Evolutionary conservation across 148 eudicot species (phyloP).

Genomic region (Drosera capensis): DNA sequence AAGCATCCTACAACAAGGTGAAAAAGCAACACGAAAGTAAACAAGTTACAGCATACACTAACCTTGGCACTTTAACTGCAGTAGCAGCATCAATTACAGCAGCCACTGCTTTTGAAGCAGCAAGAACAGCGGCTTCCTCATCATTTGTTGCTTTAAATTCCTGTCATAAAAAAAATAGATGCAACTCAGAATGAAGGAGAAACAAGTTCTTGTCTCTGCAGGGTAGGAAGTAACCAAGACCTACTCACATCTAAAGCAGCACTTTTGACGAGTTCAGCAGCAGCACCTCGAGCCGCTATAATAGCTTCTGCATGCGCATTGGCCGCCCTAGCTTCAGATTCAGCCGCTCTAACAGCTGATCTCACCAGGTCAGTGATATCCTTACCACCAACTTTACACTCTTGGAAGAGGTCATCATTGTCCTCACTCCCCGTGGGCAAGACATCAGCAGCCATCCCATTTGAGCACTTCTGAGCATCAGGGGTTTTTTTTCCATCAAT

Average conservation of each 20-base stretch:
- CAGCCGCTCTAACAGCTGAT: constrained; percentile 89
- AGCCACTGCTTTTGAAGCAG: constrained; percentile 83
- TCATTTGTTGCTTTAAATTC: constrained; percentile 45
- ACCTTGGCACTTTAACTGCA: constrained; percentile 72
- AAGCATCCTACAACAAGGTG: too few relatives aligned
- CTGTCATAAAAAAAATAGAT: constrained; percentile 11
- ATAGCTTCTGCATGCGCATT: constrained; percentile 76
- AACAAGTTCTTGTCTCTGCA: not conserved
- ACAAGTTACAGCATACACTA: too few relatives aligned
- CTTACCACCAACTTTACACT: constrained; percentile 63
- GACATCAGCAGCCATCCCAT: constrained; percentile 21
- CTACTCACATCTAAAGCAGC: constrained; percentile 71
- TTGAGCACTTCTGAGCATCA: constrained; percentile 27
- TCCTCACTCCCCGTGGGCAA: constrained; percentile 47
- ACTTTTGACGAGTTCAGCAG: constrained; percentile 91
- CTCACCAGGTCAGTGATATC: constrained; percentile 76
- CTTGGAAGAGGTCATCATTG: constrained; percentile 60
- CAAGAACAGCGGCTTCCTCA: constrained; percentile 82
- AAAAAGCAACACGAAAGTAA: too few relatives aligned
- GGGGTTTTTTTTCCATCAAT: constrained; percentile 26
- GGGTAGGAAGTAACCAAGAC: not conserved
- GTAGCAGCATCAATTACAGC: constrained; percentile 93
- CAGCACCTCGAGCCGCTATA: constrained; percentile 92
- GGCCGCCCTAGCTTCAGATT: constrained; percentile 91
- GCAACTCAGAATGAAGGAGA: not conserved